phyloP scores from a whole-genome alignment of 2,329 filamentous ascomycete genomes.

The Penicillium digitatum region DNA sequence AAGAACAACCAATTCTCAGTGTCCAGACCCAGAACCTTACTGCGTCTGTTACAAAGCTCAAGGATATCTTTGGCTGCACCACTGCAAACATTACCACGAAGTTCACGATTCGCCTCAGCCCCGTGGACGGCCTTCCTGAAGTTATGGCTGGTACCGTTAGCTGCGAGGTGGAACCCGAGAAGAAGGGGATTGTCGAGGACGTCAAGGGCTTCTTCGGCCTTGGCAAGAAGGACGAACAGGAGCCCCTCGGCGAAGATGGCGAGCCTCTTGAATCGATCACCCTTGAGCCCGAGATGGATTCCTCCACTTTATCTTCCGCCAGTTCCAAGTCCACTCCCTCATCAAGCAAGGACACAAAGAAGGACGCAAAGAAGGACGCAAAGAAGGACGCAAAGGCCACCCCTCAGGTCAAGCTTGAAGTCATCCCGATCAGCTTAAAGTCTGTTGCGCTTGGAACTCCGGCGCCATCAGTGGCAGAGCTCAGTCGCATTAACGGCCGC shows the following conservation, averaged over 20 bases:
- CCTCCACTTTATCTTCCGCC: constrained; percentile 42
- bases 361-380: neutral
- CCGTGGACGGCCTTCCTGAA: constrained; percentile 73
- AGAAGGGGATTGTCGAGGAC: constrained; percentile 82
- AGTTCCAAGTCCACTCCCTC: constrained; percentile 50
- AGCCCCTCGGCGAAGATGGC: constrained; percentile 61
- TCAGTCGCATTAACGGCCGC: constrained; percentile 61
- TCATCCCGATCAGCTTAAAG: constrained; percentile 50
- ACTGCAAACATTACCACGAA: constrained; percentile 75
- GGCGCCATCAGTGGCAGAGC: constrained; percentile 32
- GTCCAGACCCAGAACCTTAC: constrained; percentile 83
- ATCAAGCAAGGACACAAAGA: constrained; percentile 44
- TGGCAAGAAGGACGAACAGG: constrained; percentile 83
- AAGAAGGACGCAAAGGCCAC: constrained; percentile 39
- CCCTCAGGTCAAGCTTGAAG: constrained; percentile 48
- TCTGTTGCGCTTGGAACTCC: constrained; percentile 46
- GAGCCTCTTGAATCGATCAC: constrained; percentile 48
- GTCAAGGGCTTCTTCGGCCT: constrained; percentile 97
- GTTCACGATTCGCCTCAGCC: constrained; percentile 68
- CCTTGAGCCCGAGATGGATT: constrained; percentile 46
- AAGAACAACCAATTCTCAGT: constrained; percentile 55
- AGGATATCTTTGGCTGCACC: constrained; percentile 72
- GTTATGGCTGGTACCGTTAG: constrained; percentile 72
- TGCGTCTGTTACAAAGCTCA: constrained; percentile 70
- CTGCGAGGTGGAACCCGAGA: constrained; percentile 74